Percentiles rank a stretch among this genome's conserved stretches.
These are phyloP conservation scores for Trametes punicea DNA, from an alignment of 768 basidiomycete genomes.

Conservation along the genomic window DNA sequence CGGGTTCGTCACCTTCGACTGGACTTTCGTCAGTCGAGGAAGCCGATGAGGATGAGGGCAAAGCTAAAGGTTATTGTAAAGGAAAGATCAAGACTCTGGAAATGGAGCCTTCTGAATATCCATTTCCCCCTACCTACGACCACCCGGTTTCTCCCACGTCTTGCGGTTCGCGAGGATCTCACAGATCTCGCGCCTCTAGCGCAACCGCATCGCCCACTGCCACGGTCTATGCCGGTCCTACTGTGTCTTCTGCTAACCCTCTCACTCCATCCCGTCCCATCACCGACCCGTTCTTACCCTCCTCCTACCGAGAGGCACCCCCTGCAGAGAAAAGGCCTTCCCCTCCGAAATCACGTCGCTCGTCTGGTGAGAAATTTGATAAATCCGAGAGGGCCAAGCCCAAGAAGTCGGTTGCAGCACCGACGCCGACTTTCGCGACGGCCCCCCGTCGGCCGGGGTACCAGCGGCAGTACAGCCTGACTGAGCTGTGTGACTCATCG, in stretches of 20 bases:
- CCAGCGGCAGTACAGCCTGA: conserved; percentile 21
- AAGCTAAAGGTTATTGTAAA: background rate
- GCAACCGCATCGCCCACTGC: conserved; percentile 13
- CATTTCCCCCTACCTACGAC: conserved; percentile 21
- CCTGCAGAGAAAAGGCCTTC: background rate
- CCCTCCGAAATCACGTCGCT: background rate
- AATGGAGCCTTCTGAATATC: conserved; percentile 20
- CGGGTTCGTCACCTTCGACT: background rate
- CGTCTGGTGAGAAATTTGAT: background rate
- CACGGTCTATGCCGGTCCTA: background rate
- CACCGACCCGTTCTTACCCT: background rate
- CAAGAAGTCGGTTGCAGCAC: background rate
- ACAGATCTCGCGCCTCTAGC: conserved; percentile 8
- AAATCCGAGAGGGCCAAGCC: background rate
- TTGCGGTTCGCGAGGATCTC: background rate
- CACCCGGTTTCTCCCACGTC: background rate
- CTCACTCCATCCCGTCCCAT: background rate
- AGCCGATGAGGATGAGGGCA: background rate
- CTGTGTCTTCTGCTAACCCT: background rate
- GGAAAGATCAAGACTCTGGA: conserved; percentile 8
- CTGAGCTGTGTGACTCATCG: conserved; percentile 23
- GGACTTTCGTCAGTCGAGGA: conserved; percentile 10
- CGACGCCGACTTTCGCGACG: conserved; percentile 7
- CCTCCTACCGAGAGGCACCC: background rate
- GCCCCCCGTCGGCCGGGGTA: background rate